Base-by-base conservation (phyloP, 2,329 filamentous ascomycete genomes). In the Stachybotrys chartarum region DNA sequence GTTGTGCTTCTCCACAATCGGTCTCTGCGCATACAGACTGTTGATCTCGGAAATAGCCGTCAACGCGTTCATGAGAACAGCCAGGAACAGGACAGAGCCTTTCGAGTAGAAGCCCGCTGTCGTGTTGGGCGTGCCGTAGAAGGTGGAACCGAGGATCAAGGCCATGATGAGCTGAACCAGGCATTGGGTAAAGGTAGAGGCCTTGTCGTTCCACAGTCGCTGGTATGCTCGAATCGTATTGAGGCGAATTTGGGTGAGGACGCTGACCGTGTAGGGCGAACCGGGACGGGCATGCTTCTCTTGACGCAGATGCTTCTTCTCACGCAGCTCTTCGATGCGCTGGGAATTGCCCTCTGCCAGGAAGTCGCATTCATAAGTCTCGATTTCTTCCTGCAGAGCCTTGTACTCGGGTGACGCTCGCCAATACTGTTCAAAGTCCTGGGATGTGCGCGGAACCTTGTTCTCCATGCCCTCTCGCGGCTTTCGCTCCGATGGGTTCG, bases 401-500 rank as follows among this genome's bases (percentile, higher is more conserved):
- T 65, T 58, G 58, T 70, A 79, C 54, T 81, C 76, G 0, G 68
- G 62, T 1, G 78, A 82, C 30, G 72, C 62, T 18, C 66, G 67
- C 77, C 78, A 79, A 53, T 70, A 71, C 1, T 58, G 55, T 58
- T 78, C 86, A 61, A 90, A 90, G 1, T 90, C 87, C 50, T 88
- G 85, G 0, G 87, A 78, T 0, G 86, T 90, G 3, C 85, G 78
- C 1, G 87, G 87, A 0, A 86, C 82, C 51, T 73, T 74, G 55
- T 75, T 69, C 61, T 88, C 84, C 69, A 80, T 85, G 0, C 86
- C 86, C 7, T 75, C 63, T 1, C 75, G 74, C 0, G 79, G 69
- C 50, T 72, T 71, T 32, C 86, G 78, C 68, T 89, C 86, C 0
- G 71, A 66, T 0, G 84, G 83, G 61, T 85, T 86, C 0, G 86